Base-by-base conservation (phyloP, 495 filamentous ascomycete genomes). In the Talaromyces trachyspermus region DNA sequence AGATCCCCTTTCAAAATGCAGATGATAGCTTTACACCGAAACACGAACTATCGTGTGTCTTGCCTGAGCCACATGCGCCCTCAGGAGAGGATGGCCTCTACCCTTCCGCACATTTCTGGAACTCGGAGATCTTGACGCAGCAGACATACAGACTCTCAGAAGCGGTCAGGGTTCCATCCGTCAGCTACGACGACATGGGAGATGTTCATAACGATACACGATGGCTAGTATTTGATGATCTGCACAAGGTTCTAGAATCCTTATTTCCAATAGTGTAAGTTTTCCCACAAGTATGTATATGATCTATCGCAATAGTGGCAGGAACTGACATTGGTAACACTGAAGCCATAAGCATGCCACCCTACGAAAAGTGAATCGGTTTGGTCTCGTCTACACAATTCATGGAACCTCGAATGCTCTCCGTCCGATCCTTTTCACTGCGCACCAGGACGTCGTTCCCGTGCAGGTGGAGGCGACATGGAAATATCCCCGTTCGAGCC, bases 361-460 rank as follows among this genome's bases (percentile, higher is more conserved):
- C 36, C 3, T 39, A 17, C 36, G 2, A 22, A 39, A 39, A 22
- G 36, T 39, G 3, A 86, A 88, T 61, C 83, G 78, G 1, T 75
- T 84, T 48, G 83, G 79, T 2, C 67, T 88, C 18, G 60, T 87
- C 44, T 86, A 75, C 61, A 86, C 83, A 7, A 79, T 82, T 68
- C 56, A 77, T 46, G 83, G 82, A 17, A 75, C 62, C 22, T 66
- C 82, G 30, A 54, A 61, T 7, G 68, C 62, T 3, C 66, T 81
- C 38, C 82, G 80, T 58, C 83, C 84, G 0, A 71, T 81, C 9
- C 68, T 88, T 3, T 74, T 88, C 47, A 84, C 81, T 70, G 83
- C 79, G 0, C 84, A 87, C 53, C 85, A 88, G 59, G 85, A 88
- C 52, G 78, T 83, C 3, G 83, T 88, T 7, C 83, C 85, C 5